phyloP scores from a whole-genome alignment of 2,329 filamentous ascomycete species.

The Phyllosticta citriasiana region DNA sequence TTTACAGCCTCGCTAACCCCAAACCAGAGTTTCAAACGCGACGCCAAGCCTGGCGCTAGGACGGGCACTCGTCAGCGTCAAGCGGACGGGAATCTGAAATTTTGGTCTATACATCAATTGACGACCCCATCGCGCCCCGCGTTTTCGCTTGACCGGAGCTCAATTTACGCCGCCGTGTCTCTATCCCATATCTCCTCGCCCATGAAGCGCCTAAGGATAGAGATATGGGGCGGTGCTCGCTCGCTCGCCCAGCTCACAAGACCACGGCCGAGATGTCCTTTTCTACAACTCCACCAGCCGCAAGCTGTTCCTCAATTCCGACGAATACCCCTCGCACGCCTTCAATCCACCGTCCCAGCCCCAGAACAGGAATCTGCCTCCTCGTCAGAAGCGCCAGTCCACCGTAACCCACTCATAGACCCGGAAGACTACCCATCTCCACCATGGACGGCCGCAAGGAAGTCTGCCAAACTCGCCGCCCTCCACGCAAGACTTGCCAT shows the following conservation, averaged over 20 bases:
- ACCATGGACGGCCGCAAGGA: slow-evolving; percentile 52
- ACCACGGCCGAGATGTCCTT: slow-evolving; percentile 33
- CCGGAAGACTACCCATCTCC: slow-evolving; percentile 54
- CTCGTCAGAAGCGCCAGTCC: neutral
- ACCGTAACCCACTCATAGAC: neutral
- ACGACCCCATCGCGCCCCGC: slow-evolving; percentile 5
- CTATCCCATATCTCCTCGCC: neutral
- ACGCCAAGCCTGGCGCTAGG: neutral
- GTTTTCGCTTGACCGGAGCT: neutral
- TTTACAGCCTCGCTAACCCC: neutral
- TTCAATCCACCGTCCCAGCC: slow-evolving; percentile 17
- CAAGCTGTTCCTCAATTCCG: slow-evolving; percentile 6
- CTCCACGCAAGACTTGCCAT: slow-evolving; percentile 83
- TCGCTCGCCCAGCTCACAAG: slow-evolving; percentile 39
- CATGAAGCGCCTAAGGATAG: slow-evolving; percentile 55
- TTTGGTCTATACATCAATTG: slow-evolving; percentile 10
- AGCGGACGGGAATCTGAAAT: slow-evolving; percentile 8
- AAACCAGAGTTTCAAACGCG: neutral
- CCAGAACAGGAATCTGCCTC: neutral
- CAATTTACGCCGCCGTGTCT: neutral
- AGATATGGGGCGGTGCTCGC: slow-evolving; percentile 49
- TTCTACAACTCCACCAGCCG: slow-evolving; percentile 11
- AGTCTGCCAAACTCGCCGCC: slow-evolving; percentile 82
- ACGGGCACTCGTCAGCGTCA: slow-evolving; percentile 6
- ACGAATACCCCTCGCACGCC: slow-evolving; percentile 14